Percentiles rank a stretch among this genome's conserved stretches.
Evolutionary conservation across 345 rosid species (phyloP).

Genomic region (Linum lewisii): DNA sequence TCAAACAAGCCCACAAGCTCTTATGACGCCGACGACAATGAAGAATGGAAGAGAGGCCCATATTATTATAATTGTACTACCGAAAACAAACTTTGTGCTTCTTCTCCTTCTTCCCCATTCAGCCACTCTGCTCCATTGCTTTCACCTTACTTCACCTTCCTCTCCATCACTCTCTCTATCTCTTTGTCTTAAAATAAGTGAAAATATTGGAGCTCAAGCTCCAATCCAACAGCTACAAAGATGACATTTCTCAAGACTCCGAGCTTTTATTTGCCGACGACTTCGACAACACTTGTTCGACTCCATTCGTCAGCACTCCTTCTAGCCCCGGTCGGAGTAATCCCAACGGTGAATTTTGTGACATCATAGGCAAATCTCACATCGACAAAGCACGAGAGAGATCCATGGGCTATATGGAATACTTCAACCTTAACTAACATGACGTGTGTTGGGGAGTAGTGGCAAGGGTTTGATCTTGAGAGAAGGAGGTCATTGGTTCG

Average conservation of each 20-base stretch:
- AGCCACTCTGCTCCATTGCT: too few relatives aligned
- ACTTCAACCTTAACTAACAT: too few relatives aligned
- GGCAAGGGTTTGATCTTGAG: too few relatives aligned
- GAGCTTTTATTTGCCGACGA: conserved; percentile 19
- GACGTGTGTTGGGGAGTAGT: too few relatives aligned
- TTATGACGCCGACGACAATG: too few relatives aligned
- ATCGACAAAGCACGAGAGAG: conserved; percentile 32
- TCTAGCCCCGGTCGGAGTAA: conserved; percentile 80
- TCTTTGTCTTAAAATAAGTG: neutral
- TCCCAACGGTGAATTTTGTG: too few relatives aligned
- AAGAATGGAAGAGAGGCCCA: neutral
- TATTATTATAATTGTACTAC: neutral
- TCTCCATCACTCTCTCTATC: too few relatives aligned
- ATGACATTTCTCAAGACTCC: conserved; percentile 5
- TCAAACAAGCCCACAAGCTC: too few relatives aligned
- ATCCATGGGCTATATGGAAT: too few relatives aligned
- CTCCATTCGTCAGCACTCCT: conserved; percentile 95
- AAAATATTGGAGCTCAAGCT: conserved; percentile 26
- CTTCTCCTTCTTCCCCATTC: neutral
- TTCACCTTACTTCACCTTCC: too few relatives aligned
- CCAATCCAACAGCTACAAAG: conserved; percentile 5
- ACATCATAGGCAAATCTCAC: too few relatives aligned
- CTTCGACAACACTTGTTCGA: conserved; percentile 60
- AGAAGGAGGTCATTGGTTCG: too few relatives aligned
- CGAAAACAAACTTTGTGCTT: neutral